Percentiles rank a stretch among this genome's conserved stretches.
phyloP scores from a whole-genome alignment of 345 rosid species.

The Excoecaria cochinchinensis region DNA sequence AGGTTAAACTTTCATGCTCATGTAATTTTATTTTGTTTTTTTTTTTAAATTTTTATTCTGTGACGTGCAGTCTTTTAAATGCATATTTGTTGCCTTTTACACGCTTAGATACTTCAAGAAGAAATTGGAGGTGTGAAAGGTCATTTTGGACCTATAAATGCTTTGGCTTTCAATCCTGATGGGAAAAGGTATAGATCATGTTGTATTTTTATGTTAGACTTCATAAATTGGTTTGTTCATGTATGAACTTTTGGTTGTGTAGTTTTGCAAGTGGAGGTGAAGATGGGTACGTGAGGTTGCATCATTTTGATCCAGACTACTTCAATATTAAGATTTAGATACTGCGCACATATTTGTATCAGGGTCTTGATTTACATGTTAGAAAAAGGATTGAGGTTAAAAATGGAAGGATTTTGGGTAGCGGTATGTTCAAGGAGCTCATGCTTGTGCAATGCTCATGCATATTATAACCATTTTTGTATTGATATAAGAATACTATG shows the following conservation, averaged over 20 bases:
- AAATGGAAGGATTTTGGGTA: slow-evolving; percentile 1
- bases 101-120: slow-evolving; percentile 65
- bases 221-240: not conserved
- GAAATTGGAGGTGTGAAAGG: slow-evolving; percentile 98
- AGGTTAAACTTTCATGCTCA: slow-evolving; percentile 36
- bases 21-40: too few species aligned
- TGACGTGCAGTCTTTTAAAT: not conserved
- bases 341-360: not conserved
- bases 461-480: not conserved
- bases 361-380: not conserved
- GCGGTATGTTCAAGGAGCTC: not conserved
- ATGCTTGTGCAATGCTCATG: not conserved
- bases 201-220: not conserved
- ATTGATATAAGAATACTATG: not conserved
- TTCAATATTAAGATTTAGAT: slow-evolving; percentile 58
- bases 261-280: slow-evolving; percentile 99
- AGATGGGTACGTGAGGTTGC: slow-evolving; percentile 92
- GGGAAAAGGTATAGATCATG: slow-evolving; percentile 66
- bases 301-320: slow-evolving; percentile 86
- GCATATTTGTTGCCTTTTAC: not conserved
- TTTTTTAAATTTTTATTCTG: not conserved
- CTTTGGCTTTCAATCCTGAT: slow-evolving; percentile 91
- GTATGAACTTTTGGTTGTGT: not conserved
- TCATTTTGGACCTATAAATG: slow-evolving; percentile 96
- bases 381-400: not conserved